Evolutionary conservation across 140 eudicot species (phyloP).

Genomic region (Erigeron philadelphicus): DNA sequence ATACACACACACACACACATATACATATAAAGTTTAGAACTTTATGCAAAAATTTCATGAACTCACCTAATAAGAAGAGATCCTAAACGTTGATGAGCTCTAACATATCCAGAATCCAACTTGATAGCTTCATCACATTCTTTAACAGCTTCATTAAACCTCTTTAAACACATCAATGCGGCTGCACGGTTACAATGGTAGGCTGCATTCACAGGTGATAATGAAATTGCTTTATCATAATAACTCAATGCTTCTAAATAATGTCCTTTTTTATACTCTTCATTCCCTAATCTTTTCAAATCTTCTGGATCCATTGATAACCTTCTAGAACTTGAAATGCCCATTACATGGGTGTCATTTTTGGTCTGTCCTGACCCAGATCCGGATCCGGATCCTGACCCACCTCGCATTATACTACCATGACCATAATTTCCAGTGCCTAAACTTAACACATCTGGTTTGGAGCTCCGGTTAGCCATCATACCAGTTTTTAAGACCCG

Average conservation of each 20-base stretch:
- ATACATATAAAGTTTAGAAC: slow-evolving; percentile 11
- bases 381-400: slow-evolving; percentile 27
- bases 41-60: slow-evolving; percentile 6
- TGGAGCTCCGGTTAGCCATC: slow-evolving; percentile 45
- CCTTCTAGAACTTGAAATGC: slow-evolving; percentile 17
- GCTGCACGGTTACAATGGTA: slow-evolving; percentile 70
- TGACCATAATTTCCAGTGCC: slow-evolving; percentile 76
- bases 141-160: slow-evolving; percentile 57
- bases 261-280: slow-evolving; percentile 46
- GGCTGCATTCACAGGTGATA: slow-evolving; percentile 59
- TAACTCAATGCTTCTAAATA: slow-evolving; percentile 54
- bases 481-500: slow-evolving; percentile 54
- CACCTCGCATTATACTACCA: slow-evolving; percentile 86
- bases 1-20: not conserved
- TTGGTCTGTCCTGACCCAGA: slow-evolving; percentile 13
- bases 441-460: slow-evolving; percentile 56
- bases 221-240: slow-evolving; percentile 54
- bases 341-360: slow-evolving; percentile 20
- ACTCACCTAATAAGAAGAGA: slow-evolving; percentile 79
- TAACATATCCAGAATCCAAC: slow-evolving; percentile 62
- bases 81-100: slow-evolving; percentile 84
- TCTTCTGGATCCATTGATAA: slow-evolving; percentile 47
- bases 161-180: slow-evolving; percentile 61
- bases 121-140: slow-evolving; percentile 79
- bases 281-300: slow-evolving; percentile 59